These are phyloP conservation scores for Conringia planisiliqua DNA, from an alignment of 345 rosid genomes.

Conservation along the genomic window DNA sequence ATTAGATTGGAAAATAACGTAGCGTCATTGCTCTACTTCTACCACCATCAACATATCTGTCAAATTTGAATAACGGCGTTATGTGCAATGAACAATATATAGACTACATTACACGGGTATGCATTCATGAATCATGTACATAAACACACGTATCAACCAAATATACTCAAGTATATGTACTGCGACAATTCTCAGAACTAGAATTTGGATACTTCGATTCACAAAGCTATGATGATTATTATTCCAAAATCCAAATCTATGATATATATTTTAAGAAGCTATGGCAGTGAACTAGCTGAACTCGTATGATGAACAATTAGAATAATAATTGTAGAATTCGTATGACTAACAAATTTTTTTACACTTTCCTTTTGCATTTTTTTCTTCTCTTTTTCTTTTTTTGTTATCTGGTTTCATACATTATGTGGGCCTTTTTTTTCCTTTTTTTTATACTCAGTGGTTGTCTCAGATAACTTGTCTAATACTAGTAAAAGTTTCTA, in stretches of 20 bases:
- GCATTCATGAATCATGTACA: neutral
- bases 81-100: neutral
- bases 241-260: neutral
- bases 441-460: neutral
- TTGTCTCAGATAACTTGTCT: neutral
- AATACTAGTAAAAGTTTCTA: neutral
- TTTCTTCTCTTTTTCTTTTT: neutral
- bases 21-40: neutral
- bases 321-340: too few species aligned
- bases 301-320: too few species aligned
- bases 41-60: neutral
- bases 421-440: neutral
- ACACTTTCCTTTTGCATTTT: neutral
- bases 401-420: neutral
- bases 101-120: neutral
- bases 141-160: slow-evolving; percentile 1
- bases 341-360: neutral
- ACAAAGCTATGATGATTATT: neutral
- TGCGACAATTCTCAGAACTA: neutral
- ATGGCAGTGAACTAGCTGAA: neutral
- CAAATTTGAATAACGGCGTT: neutral
- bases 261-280: neutral
- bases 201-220: neutral
- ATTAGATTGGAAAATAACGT: neutral
- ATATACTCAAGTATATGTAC: neutral